phyloP scores from a whole-genome alignment of 345 rosid genomes.

The Eucalyptus sideroxylon region DNA sequence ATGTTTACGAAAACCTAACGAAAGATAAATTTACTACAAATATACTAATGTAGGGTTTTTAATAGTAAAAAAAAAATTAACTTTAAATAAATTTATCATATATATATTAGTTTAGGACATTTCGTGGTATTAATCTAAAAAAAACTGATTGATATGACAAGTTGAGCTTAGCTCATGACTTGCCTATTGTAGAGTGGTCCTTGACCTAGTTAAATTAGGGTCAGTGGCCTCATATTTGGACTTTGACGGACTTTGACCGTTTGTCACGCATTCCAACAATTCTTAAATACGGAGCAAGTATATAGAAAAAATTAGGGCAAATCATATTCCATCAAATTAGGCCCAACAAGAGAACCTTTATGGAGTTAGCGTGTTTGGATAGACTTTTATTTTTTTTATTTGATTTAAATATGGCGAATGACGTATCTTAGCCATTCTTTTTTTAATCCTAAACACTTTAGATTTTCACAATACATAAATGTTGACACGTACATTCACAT shows the following conservation, averaged over 20 bases:
- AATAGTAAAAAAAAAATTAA: too few species aligned
- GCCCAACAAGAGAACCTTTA: neutral
- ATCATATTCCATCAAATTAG: neutral
- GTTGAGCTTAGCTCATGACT: neutral
- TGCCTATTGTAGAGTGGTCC: neutral
- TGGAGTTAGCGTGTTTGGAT: neutral
- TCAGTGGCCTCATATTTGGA: neutral
- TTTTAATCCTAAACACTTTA: neutral
- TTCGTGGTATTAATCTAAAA: too few species aligned
- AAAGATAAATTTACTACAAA: too few species aligned
- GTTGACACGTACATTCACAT: neutral
- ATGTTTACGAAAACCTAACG: too few species aligned
- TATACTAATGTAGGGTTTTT: accelerated
- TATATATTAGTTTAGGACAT: too few species aligned
- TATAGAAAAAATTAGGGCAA: neutral
- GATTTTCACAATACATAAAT: neutral
- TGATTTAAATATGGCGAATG: neutral
- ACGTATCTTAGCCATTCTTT: neutral
- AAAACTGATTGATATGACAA: neutral
- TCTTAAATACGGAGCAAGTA: neutral
- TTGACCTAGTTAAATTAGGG: neutral
- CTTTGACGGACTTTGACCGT: neutral
- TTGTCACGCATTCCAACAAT: neutral
- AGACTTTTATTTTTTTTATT: neutral
- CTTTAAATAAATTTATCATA: too few species aligned